Base-by-base conservation (phyloP, 1,284 basidiomycete genomes). In the Trichosporon faecale region DNA sequence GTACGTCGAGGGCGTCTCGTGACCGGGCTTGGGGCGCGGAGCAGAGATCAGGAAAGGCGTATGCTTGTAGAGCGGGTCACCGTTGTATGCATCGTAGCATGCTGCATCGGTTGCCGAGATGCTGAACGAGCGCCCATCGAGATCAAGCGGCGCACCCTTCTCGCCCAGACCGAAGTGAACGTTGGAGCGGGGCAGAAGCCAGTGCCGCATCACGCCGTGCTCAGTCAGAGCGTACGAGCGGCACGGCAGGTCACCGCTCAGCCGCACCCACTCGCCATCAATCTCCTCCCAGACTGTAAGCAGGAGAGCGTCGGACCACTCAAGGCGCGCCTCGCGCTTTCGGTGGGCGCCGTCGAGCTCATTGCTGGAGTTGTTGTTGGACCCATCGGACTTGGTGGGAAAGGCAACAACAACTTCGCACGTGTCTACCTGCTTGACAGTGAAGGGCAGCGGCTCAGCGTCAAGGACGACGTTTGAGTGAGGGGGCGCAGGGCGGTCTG, bases 1-100 rank as follows among this genome's bases (percentile, higher is more conserved):
- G 66, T 82, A 82, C 0, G 80, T 80, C 8, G 80, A 82, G 14
- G 75, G 74, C 6, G 72, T 69, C 0, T 74, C 70, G 61, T 76
- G 69, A 25, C 77, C 75, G 5, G 66, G 76, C 18, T 74, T 66
- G 14, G 73, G 67, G 33, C 70, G 71, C 3, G 79, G 79, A 0
- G 77, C 64, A 21, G 79, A 80, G 69, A 85, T 78, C 52, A 85
- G 76, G 76, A 82, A 85, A 0, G 84, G 84, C 0, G 83, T 84
- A 70, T 85, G 84, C 75, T 85, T 85, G 80, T 85, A 85, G 64
- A 84, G 78, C 65, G 84, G 84, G 70, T 85, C 84, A 18, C 81
- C 76, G 40, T 78, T 74, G 70, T 80, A 84, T 0, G 84, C 77
- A 70, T 85, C 84, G 76, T 85, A 85, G 44, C 77, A 76, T 0